A percentile compares a stretch with the other conserved stretches of the same genome.
Conservation (phyloP, 805 yeast species). For the Sporopachydermia lactativora region DNA sequence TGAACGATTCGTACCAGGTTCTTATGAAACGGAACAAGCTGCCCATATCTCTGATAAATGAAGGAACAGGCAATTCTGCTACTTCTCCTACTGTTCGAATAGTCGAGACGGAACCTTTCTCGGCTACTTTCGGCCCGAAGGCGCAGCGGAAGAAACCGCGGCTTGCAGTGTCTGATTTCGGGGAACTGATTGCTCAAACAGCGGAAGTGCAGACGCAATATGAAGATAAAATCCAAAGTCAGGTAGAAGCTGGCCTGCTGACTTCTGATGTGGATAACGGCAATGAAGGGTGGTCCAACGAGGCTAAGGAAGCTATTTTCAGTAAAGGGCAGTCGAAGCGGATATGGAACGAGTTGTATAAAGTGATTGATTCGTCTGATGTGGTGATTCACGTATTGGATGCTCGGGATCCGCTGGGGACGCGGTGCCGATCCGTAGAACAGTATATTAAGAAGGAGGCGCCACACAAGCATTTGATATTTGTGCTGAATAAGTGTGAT, state of each 20-base stretch:
- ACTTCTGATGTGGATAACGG: slow-evolving; percentile 45
- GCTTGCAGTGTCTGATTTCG: slow-evolving; percentile 60
- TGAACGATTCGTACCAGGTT: slow-evolving; percentile 75
- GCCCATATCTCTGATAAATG: slow-evolving; percentile 91
- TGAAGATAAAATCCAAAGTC: slow-evolving; percentile 58
- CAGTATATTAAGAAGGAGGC: slow-evolving; percentile 87
- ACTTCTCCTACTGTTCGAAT: slow-evolving; percentile 71
- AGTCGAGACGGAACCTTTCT: slow-evolving; percentile 77
- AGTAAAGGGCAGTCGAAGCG: slow-evolving; percentile 96
- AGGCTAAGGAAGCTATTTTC: slow-evolving; percentile 91
- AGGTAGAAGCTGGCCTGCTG: slow-evolving; percentile 11
- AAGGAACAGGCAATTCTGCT: slow-evolving; percentile 36
- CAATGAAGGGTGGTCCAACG: slow-evolving; percentile 74
- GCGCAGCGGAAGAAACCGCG: slow-evolving; percentile 88
- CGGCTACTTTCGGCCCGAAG: slow-evolving; percentile 83
- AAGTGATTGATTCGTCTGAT: slow-evolving; percentile 95
- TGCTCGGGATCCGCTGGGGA: slow-evolving; percentile 96
- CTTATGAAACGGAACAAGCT: slow-evolving; percentile 77
- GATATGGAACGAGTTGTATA: slow-evolving; percentile 95
- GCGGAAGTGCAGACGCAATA: slow-evolving; percentile 40
- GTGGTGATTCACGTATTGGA: slow-evolving; percentile 93
- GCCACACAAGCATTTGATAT: slow-evolving; percentile 91
- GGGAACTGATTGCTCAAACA: slow-evolving; percentile 55
- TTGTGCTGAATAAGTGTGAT: slow-evolving; percentile 93
- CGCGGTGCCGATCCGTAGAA: slow-evolving; percentile 88